Conservation (phyloP, 2,329 filamentous ascomycete species). For the Neophaeococcomyces mojaviensis region DNA sequence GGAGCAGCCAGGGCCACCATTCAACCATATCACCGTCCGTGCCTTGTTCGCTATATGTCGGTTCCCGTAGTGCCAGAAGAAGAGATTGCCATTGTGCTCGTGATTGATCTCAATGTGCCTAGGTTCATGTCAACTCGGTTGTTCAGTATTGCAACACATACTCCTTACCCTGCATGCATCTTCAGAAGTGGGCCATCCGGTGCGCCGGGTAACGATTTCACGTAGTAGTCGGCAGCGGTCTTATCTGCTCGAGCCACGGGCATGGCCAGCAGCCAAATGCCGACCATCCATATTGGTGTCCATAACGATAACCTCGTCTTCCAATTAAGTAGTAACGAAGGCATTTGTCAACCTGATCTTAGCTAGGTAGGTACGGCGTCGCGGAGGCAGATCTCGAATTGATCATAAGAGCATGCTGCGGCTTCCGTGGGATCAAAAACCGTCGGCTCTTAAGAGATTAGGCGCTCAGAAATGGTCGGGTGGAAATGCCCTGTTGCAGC, state of each 20-base stretch:
- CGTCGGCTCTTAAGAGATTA: no score
- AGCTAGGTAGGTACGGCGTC: neutral
- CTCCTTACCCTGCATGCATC: slow-evolving; percentile 94
- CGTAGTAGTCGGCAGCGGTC: slow-evolving; percentile 79
- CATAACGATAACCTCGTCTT: neutral
- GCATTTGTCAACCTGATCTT: neutral
- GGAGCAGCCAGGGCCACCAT: slow-evolving; percentile 93
- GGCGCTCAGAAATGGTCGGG: no score
- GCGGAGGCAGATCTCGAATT: neutral
- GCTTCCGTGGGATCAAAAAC: neutral
- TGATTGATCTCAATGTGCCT: slow-evolving; percentile 88
- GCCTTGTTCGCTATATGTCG: slow-evolving; percentile 87
- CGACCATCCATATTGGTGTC: slow-evolving; percentile 1
- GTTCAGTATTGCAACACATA: slow-evolving; percentile 5
- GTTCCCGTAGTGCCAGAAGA: slow-evolving; percentile 98
- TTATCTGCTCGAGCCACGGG: slow-evolving; percentile 37
- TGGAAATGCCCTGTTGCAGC: no score
- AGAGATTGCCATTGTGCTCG: slow-evolving; percentile 82
- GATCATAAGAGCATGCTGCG: slow-evolving; percentile 5
- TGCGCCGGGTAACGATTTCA: slow-evolving; percentile 74
- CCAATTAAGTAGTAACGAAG: neutral
- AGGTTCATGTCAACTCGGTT: slow-evolving; percentile 6
- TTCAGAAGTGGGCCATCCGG: slow-evolving; percentile 73
- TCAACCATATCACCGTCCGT: slow-evolving; percentile 91
- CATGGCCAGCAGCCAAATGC: neutral